A percentile compares a stretch with the other conserved stretches of the same genome.
Conservation (phyloP, 2,329 filamentous ascomycete species). For the Talaromyces funiculosus region DNA sequence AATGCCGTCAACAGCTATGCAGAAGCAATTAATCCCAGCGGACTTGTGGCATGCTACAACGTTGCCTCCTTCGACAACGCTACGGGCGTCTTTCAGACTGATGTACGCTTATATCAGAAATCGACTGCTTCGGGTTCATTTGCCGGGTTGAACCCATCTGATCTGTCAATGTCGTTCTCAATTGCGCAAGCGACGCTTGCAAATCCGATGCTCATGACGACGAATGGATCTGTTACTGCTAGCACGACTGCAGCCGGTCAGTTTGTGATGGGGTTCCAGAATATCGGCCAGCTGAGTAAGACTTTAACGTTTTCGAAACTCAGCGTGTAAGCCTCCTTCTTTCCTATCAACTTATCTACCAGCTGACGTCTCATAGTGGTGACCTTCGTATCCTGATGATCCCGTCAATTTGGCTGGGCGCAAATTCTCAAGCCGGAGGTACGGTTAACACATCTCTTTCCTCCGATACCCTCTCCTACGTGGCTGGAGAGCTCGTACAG, state of each 20-base stretch:
- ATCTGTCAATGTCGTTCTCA: conserved; percentile 25
- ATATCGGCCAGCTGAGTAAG: conserved; percentile 27
- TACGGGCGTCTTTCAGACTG: conserved; percentile 68
- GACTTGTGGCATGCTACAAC: conserved; percentile 78
- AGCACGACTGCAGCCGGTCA: conserved; percentile 12
- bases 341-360: background rate
- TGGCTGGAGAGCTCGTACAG: conserved; percentile 27
- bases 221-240: conserved; percentile 8
- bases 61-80: conserved; percentile 59
- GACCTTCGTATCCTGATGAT: conserved; percentile 29
- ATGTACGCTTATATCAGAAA: conserved; percentile 68
- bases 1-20: conserved; percentile 51
- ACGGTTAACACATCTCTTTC: conserved; percentile 25
- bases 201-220: conserved; percentile 14
- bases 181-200: conserved; percentile 22
- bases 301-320: conserved; percentile 24
- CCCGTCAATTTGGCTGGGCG: conserved; percentile 29
- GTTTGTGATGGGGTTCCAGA: conserved; percentile 30
- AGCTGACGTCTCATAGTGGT: conserved; percentile 12
- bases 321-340: conserved; percentile 19
- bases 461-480: conserved; percentile 33
- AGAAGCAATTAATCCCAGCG: conserved; percentile 61
- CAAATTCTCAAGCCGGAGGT: conserved; percentile 15
- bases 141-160: conserved; percentile 32
- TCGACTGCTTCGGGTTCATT: conserved; percentile 51